These are phyloP conservation scores for Candida nanaspora DNA, from an alignment of 805 yeast genomes.

Conservation along the genomic window DNA sequence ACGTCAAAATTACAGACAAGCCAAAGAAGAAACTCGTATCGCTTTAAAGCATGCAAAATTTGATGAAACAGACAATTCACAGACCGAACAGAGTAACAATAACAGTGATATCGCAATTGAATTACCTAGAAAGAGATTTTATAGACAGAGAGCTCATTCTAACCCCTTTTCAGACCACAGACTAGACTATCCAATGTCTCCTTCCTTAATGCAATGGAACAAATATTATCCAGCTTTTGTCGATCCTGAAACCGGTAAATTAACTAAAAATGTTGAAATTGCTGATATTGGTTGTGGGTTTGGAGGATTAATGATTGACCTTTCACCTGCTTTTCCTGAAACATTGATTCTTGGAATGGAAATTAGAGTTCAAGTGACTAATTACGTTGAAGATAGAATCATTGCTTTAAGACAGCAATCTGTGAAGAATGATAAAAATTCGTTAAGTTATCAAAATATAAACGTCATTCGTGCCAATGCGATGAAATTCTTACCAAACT, in stretches of 20 bases:
- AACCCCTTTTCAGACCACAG: constrained; percentile 96
- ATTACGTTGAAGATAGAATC: constrained; percentile 92
- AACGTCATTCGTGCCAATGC: constrained; percentile 92
- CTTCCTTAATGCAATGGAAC: constrained; percentile 84
- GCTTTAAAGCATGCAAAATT: constrained; percentile 39
- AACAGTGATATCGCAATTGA: constrained; percentile 10
- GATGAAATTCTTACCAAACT: constrained; percentile 95
- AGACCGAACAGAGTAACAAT: constrained; percentile 13
- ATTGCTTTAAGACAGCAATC: constrained; percentile 70
- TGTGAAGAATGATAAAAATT: constrained; percentile 20
- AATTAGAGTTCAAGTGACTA: constrained; percentile 94
- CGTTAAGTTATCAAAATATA: constrained; percentile 61
- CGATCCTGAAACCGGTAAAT: constrained; percentile 32
- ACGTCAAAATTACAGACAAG: constrained; percentile 43
- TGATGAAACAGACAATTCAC: constrained; percentile 19
- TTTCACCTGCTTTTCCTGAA: constrained; percentile 72
- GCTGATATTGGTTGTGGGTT: constrained; percentile 98
- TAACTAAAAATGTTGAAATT: constrained; percentile 60
- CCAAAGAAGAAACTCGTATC: constrained; percentile 36
- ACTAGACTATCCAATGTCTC: constrained; percentile 78
- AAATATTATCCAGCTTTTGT: constrained; percentile 59
- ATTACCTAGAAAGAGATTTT: constrained; percentile 78
- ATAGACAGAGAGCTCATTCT: constrained; percentile 96
- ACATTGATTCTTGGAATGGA: constrained; percentile 88
- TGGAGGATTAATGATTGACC: constrained; percentile 80